Evolutionary conservation across 2,329 filamentous ascomycete species (phyloP), one percentile per base, ranked within the genome.

Genomic region (Pestalotiopsis sp.): DNA sequence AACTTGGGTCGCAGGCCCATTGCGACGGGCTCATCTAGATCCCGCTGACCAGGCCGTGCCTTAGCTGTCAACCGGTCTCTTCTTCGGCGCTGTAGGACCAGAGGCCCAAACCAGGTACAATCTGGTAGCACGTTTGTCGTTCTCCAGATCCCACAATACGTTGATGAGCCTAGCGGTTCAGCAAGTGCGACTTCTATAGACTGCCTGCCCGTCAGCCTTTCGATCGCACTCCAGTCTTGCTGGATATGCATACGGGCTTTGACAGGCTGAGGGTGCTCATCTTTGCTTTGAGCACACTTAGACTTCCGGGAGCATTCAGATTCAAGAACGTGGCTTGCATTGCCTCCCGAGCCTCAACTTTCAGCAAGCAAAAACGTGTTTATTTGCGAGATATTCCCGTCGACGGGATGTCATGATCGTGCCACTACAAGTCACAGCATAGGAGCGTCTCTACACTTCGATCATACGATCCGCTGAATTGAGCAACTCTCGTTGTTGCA

Each of bases 1-100:
- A 11, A 13, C 13, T 57, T 27, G 27, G 57, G 13, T 59, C 20
- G 23, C 57, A 31, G 14, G 23, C 20, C 23, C 27, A 31, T 23
- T 59, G 57, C 23, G 57, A 59, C 57, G 57, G 57, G 45, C 57
- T 59, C 57, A 25, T 27, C 57, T 59, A 59, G 57, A 59, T 59
- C 57, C 57, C 57, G 57, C 27, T 27, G 23, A 23, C 57, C 57
- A 59, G 57, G 27, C 57, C 57, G 57, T 59, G 57, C 57, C 14
- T 27, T 59, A 59, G 57, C 57, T 59, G 57, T 27, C 23, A 27
- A 59, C 20, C 57, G 57, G 57, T 59, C 57, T 59, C 17, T 25
- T 59, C 56, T 13, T n/a, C n/a, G 45, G 45, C 45, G 45, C 45
- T n/a, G 45, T 52, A 52, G 14, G 45, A n/a, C 14, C 45, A n/a